A percentile compares a stretch with the other conserved stretches of the same genome.
phyloP scores from a whole-genome alignment of 768 basidiomycete species.

The Agaricus sinodeliciosus region DNA sequence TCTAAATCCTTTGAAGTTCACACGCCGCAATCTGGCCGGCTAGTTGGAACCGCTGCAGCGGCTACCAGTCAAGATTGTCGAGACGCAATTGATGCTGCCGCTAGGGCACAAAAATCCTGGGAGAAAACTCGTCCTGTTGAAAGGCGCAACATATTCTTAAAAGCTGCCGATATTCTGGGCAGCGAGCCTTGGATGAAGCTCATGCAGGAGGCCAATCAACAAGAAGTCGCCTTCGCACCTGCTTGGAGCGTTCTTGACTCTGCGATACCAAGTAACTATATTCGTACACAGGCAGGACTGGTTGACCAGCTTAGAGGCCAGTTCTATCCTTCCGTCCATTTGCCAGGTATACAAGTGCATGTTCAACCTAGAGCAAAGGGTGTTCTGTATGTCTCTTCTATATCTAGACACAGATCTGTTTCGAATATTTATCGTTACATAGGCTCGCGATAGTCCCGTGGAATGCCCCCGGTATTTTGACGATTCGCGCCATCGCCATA shows the following conservation, averaged over 20 bases:
- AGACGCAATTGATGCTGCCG: constrained; percentile 38
- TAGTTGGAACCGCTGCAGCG: constrained; percentile 39
- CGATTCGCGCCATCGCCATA: constrained; percentile 36
- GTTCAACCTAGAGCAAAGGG: constrained; percentile 43
- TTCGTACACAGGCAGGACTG: constrained; percentile 29
- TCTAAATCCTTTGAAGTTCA: constrained; percentile 37
- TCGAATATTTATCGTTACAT: not conserved
- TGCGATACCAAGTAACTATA: constrained; percentile 12
- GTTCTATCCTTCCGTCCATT: constrained; percentile 30
- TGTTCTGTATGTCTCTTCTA: constrained; percentile 34
- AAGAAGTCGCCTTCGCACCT: constrained; percentile 33
- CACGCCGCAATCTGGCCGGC: constrained; percentile 33
- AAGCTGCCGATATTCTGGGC: constrained; percentile 39
- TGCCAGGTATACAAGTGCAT: constrained; percentile 39
- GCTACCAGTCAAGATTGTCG: constrained; percentile 39
- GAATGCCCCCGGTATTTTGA: constrained; percentile 45
- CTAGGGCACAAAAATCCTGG: constrained; percentile 42
- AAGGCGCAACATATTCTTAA: constrained; percentile 39
- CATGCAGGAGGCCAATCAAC: constrained; percentile 23
- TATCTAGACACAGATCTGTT: not conserved
- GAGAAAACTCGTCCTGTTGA: constrained; percentile 27
- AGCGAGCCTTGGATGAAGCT: constrained; percentile 33
- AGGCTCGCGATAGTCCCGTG: constrained; percentile 51
- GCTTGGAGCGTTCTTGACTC: constrained; percentile 24
- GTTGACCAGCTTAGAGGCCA: constrained; percentile 35